phyloP scores from a whole-genome alignment of 441 rosid species.

The Erodium trifolium region DNA sequence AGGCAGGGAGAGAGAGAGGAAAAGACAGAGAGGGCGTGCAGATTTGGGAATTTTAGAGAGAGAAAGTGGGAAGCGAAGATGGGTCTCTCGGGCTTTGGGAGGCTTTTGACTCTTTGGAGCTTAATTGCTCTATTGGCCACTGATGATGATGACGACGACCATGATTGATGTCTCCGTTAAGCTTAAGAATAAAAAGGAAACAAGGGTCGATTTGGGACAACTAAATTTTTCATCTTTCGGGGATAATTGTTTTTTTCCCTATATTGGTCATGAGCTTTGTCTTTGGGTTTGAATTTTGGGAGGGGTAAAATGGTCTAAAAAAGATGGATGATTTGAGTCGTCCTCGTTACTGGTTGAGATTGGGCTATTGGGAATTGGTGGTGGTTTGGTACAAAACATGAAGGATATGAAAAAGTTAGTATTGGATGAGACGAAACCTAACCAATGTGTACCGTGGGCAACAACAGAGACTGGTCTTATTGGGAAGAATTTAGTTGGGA shows the following conservation, averaged over 20 bases:
- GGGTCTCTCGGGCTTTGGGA: slow-evolving; percentile 4
- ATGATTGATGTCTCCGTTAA: not conserved
- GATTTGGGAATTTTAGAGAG: not conserved
- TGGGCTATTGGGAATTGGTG: not conserved
- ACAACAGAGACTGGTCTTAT: too few relatives aligned
- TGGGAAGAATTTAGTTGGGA: not conserved
- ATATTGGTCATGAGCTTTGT: too few relatives aligned
- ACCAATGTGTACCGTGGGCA: too few relatives aligned
- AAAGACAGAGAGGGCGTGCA: too few relatives aligned
- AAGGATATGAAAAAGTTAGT: not conserved
- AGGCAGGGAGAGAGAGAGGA: not conserved
- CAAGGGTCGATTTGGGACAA: too few relatives aligned
- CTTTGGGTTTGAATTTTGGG: too few relatives aligned
- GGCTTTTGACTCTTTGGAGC: not conserved
- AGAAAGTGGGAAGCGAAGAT: not conserved
- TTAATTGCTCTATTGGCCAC: slow-evolving; percentile 1
- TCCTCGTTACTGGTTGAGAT: not conserved
- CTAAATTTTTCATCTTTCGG: too few relatives aligned
- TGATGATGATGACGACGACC: slow-evolving; percentile 2
- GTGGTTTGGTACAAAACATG: not conserved
- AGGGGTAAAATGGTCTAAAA: not conserved
- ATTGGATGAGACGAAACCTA: not conserved
- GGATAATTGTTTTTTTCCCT: too few relatives aligned
- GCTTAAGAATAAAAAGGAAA: not conserved
- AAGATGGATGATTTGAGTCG: not conserved